Conservation (phyloP, 2,329 filamentous ascomycete species). For the Cyphellophora europaea region DNA sequence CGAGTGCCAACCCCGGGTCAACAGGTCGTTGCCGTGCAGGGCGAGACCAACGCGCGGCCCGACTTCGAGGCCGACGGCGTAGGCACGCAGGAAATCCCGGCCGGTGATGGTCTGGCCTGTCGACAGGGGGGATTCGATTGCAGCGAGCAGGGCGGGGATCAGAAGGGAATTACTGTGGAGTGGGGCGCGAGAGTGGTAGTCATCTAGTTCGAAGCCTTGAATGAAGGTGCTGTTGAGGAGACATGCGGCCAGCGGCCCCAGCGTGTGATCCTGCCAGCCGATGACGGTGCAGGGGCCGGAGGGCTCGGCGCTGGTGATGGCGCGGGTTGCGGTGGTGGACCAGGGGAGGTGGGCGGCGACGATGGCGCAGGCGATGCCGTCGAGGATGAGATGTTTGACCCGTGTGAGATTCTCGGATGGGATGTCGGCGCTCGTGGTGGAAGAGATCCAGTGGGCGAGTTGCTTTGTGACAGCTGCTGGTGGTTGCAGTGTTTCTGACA, state of each 20-base stretch:
- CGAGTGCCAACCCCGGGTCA: slow-evolving; percentile 32
- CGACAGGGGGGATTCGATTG: background rate
- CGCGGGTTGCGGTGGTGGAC: slow-evolving; percentile 28
- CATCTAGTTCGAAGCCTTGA: slow-evolving; percentile 36
- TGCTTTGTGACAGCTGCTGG: slow-evolving; percentile 12
- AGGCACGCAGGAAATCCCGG: slow-evolving; percentile 24
- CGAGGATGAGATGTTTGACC: slow-evolving; percentile 34
- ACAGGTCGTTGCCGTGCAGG: slow-evolving; percentile 29
- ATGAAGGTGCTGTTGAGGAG: slow-evolving; percentile 35
- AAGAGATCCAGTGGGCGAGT: slow-evolving; percentile 24
- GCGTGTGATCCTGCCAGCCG: slow-evolving; percentile 17
- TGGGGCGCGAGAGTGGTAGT: slow-evolving; percentile 33
- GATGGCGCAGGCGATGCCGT: slow-evolving; percentile 32
- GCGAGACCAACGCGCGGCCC: slow-evolving; percentile 29
- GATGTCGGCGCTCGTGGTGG: slow-evolving; percentile 21
- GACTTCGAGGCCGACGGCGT: slow-evolving; percentile 31
- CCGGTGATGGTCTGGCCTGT: slow-evolving; percentile 13
- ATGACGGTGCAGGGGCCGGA: slow-evolving; percentile 20
- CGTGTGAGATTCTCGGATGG: slow-evolving; percentile 24
- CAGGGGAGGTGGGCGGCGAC: slow-evolving; percentile 32
- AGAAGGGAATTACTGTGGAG: slow-evolving; percentile 30
- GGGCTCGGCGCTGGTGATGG: slow-evolving; percentile 24
- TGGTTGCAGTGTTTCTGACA: no score
- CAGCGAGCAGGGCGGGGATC: slow-evolving; percentile 31
- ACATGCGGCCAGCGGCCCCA: slow-evolving; percentile 29